Conservation (phyloP, 2,329 filamentous ascomycete species). For the Purpureocillium takamizusanense region DNA sequence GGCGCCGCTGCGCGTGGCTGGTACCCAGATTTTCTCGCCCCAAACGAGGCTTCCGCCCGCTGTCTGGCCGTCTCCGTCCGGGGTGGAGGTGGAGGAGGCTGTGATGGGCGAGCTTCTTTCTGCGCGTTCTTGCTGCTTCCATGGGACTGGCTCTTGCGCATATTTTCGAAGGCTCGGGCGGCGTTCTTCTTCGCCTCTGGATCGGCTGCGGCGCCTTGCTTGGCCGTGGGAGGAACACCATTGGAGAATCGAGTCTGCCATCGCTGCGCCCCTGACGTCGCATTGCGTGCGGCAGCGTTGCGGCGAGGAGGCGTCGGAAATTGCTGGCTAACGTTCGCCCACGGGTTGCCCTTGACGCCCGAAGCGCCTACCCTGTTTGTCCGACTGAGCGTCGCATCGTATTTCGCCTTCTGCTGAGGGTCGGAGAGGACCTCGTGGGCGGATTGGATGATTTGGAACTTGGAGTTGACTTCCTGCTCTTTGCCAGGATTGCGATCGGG, state of each 20-base stretch:
- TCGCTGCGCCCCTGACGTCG: constrained; percentile 32
- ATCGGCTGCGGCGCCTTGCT: constrained; percentile 23
- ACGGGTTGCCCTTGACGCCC: constrained; percentile 49
- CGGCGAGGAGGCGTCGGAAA: constrained; percentile 42
- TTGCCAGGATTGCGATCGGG: constrained; percentile 82
- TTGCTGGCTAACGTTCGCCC: constrained; percentile 37
- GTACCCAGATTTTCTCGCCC: constrained; percentile 38
- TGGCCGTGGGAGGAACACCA: constrained; percentile 33
- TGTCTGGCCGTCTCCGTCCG: constrained; percentile 43
- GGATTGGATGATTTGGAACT: constrained; percentile 79
- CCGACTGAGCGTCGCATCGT: constrained; percentile 37
- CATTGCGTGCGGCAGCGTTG: constrained; percentile 18
- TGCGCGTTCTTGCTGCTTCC: constrained; percentile 15
- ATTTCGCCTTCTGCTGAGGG: constrained; percentile 39
- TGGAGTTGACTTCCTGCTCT: constrained; percentile 69
- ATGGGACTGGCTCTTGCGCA: constrained; percentile 27
- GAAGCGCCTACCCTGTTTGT: constrained; percentile 35
- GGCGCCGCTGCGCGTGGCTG: constrained; percentile 36
- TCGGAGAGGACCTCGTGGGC: constrained; percentile 67
- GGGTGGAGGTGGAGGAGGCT: constrained; percentile 19
- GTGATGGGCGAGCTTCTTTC: constrained; percentile 15
- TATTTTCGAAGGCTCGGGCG: constrained; percentile 32
- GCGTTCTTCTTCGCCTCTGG: constrained; percentile 30
- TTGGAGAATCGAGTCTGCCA: constrained; percentile 33
- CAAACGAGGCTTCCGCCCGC: constrained; percentile 47